Percentiles rank a stretch among this genome's conserved stretches.
Evolutionary conservation across 176 grass and related monocot species (phyloP).

Genomic region (Ananas comosus): DNA sequence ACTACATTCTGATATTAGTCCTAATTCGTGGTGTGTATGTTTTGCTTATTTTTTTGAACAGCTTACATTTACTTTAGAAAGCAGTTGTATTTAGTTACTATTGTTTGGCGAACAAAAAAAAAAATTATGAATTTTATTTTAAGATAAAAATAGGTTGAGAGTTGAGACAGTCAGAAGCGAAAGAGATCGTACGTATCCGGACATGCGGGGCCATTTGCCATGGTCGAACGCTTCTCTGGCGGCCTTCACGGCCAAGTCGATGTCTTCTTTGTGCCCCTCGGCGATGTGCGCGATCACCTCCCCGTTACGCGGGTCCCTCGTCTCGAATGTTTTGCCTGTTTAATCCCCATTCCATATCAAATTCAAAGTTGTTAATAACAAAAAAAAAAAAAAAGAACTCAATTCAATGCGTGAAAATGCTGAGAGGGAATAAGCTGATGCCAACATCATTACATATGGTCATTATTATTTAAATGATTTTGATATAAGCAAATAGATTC

Average conservation of each 20-base stretch:
- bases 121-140: too few relatives aligned
- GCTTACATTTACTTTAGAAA: too few relatives aligned
- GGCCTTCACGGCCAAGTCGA: conserved; percentile 62
- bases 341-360: not conserved
- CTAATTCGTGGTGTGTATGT: too few relatives aligned
- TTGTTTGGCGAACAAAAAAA: too few relatives aligned
- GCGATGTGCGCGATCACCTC: conserved; percentile 57
- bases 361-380: not conserved
- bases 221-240: conserved; percentile 84
- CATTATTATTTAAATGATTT: too few relatives aligned
- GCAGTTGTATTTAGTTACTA: too few relatives aligned
- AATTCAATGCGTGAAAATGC: not conserved
- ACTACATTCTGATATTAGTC: too few relatives aligned
- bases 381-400: not conserved
- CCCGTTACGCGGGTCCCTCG: conserved; percentile 59
- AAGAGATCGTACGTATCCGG: conserved; percentile 16
- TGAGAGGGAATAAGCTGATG: not conserved
- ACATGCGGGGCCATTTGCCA: conserved; percentile 82
- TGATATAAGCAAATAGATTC: too few relatives aligned
- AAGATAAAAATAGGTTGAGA: too few relatives aligned
- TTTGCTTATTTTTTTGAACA: too few relatives aligned
- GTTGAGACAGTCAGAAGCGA: not conserved
- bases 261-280: conserved; percentile 62
- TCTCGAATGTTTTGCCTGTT: conserved; percentile 72
- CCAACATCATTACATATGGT: too few relatives aligned